Evolutionary conservation across 495 filamentous ascomycete genomes (phyloP).

Genomic region (Chaetomium fimeti): DNA sequence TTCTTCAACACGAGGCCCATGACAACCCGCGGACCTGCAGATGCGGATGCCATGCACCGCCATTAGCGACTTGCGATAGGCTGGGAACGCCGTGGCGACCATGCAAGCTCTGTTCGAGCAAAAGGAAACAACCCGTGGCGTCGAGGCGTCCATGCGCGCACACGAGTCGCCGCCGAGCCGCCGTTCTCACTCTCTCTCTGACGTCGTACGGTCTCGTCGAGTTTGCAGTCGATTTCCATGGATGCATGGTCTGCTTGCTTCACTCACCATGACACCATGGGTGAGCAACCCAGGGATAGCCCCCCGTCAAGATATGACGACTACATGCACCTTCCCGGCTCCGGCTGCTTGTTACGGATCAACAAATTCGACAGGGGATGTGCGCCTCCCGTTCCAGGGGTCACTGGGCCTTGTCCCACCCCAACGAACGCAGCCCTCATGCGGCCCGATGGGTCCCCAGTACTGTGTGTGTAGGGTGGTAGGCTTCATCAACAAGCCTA

Average conservation of each 20-base stretch:
- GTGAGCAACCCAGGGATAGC: not conserved
- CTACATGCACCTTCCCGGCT: constrained; percentile 5
- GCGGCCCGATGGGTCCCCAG: constrained; percentile 11
- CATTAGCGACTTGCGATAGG: not conserved
- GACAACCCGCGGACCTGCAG: constrained; percentile 4
- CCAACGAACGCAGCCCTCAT: not conserved
- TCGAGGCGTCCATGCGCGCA: not conserved
- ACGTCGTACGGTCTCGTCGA: too few relatives aligned
- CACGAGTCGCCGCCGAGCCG: not conserved
- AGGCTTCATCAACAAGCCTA: not conserved
- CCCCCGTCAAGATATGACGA: not conserved
- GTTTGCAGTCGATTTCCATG: not conserved
- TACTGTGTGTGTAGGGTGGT: too few relatives aligned
- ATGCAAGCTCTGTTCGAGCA: not conserved
- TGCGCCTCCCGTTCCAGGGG: constrained; percentile 10
- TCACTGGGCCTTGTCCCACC: not conserved
- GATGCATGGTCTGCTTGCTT: not conserved
- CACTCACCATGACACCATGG: not conserved
- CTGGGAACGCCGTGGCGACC: not conserved
- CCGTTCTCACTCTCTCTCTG: not conserved
- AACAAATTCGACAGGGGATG: not conserved
- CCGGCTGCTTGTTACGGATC: not conserved
- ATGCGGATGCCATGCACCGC: constrained; percentile 7
- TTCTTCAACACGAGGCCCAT: too few relatives aligned
- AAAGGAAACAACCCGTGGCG: not conserved